These are phyloP conservation scores for Lepidium africanum DNA, from an alignment of 345 rosid genomes.

Conservation along the genomic window DNA sequence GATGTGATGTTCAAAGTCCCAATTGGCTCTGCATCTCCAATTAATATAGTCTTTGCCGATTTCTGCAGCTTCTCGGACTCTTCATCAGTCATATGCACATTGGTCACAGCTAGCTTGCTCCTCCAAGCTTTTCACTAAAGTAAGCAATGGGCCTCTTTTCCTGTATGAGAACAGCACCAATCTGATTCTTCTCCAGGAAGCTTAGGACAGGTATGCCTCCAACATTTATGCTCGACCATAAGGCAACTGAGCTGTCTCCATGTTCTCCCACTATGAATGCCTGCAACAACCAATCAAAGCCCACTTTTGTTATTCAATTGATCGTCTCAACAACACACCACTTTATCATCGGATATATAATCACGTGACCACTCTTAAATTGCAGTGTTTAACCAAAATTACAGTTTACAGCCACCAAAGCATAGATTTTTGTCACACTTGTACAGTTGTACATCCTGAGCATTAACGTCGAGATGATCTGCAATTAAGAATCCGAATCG, in stretches of 20 bases:
- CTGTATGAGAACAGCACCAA: no score
- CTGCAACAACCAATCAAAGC: constrained; percentile 24
- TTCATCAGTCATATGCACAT: constrained; percentile 65
- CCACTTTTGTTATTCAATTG: not conserved
- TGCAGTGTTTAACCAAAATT: not conserved
- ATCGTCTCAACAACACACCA: not conserved
- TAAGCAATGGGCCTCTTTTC: no score
- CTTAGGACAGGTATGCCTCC: constrained; percentile 88
- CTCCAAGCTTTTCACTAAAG: constrained; percentile 86
- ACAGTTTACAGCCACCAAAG: no score
- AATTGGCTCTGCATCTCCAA: constrained; percentile 64
- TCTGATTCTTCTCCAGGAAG: constrained; percentile 64
- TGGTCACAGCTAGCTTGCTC: constrained; percentile 72
- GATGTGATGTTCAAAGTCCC: constrained; percentile 34
- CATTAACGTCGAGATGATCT: constrained; percentile 82
- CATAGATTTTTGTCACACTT: not conserved
- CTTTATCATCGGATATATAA: not conserved
- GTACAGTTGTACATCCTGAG: constrained; percentile 70
- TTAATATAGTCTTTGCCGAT: constrained; percentile 64
- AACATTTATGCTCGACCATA: constrained; percentile 91
- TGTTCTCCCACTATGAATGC: constrained; percentile 88
- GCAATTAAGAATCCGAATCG: constrained; percentile 82
- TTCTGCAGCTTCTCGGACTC: constrained; percentile 50
- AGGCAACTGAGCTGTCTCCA: constrained; percentile 92
- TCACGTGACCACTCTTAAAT: not conserved